phyloP scores from a whole-genome alignment of 148 eudicot genomes.

The Rhododendron ferrugineum region DNA sequence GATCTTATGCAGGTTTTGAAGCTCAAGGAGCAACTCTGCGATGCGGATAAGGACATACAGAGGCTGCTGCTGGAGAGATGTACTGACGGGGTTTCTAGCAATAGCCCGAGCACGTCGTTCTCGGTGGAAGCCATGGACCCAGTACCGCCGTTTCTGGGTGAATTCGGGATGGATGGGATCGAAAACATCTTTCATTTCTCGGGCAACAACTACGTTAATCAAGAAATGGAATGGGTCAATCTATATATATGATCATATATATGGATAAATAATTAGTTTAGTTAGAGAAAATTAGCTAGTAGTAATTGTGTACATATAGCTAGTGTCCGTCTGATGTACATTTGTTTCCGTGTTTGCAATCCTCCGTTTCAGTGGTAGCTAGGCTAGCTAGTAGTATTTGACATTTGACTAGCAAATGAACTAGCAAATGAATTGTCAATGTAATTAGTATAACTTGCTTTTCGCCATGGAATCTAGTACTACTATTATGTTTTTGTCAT shows the following conservation, averaged over 20 bases:
- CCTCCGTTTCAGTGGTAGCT: background rate
- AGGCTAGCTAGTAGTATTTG: background rate
- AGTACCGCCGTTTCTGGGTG: slow-evolving; percentile 22
- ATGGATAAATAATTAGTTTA: background rate
- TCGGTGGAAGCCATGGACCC: slow-evolving; percentile 45
- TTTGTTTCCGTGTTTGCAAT: background rate
- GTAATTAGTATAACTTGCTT: slow-evolving; percentile 1
- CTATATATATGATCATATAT: slow-evolving; percentile 2
- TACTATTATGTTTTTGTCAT: background rate
- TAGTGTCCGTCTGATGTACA: background rate
- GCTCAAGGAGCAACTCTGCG: slow-evolving; percentile 48
- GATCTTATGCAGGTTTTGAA: slow-evolving; percentile 32
- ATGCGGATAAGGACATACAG: slow-evolving; percentile 51
- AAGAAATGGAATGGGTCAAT: slow-evolving; percentile 27
- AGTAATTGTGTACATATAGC: background rate
- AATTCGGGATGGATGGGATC: slow-evolving; percentile 34
- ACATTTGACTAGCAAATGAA: slow-evolving; percentile 4
- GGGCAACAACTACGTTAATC: slow-evolving; percentile 10
- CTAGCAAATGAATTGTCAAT: background rate
- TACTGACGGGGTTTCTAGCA: slow-evolving; percentile 40
- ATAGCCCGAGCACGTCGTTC: slow-evolving; percentile 59
- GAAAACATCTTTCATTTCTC: slow-evolving; percentile 27
- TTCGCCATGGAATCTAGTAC: background rate
- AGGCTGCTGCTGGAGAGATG: slow-evolving; percentile 34
- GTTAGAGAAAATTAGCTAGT: background rate